Base-by-base conservation (phyloP, 2,329 filamentous ascomycete genomes). In the Aspergillus sp. region DNA sequence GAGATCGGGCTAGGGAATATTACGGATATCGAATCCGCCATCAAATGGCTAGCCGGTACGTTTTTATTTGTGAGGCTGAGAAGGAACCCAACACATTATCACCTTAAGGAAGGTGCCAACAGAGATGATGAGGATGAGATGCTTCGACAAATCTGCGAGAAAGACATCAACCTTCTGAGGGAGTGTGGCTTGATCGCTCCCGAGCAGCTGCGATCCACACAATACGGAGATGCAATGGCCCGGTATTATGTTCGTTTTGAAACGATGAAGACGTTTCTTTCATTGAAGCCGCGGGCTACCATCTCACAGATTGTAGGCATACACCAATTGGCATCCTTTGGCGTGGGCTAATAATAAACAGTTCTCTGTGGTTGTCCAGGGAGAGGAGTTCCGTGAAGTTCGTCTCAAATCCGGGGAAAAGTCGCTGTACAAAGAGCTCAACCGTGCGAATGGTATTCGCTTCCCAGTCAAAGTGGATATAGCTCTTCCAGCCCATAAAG, bases 181-280 rank as follows among this genome's bases (percentile, higher is more conserved):
- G 81, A 88, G 26, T 73, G 79, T 42, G 77, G 82, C 0, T 78
- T 95, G 6, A 79, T 92, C 12, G 80, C 79, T 1, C 61, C 72
- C 2, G 72, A 79, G 0, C 75, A 75, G 4, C 81, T 94, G 52
- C 80, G 76, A 26, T 86, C 85, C 49, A 94, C 90, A 0, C 85
- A 88, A 52, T 91, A 89, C 68, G 91, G 91, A 1, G 82, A 89
- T 57, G 88, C 89, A 4, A 96, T 96, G 91, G 90, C 91, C 49
- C 85, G 86, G 52, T 96, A 94, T 71, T 94, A 91, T 77, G 80
- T 95, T 3, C 85, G 85, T 22, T 93, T 93, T 66, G 83, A 89
- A 42, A 95, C 91, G 0, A 96, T 95, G 90, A 88, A 87, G 66
- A 73, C 81, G 1, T 80, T 96, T 14, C 76, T 94, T 49, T 78